Base-by-base conservation (phyloP, 2,329 filamentous ascomycete species). In the Graphium sp. region DNA sequence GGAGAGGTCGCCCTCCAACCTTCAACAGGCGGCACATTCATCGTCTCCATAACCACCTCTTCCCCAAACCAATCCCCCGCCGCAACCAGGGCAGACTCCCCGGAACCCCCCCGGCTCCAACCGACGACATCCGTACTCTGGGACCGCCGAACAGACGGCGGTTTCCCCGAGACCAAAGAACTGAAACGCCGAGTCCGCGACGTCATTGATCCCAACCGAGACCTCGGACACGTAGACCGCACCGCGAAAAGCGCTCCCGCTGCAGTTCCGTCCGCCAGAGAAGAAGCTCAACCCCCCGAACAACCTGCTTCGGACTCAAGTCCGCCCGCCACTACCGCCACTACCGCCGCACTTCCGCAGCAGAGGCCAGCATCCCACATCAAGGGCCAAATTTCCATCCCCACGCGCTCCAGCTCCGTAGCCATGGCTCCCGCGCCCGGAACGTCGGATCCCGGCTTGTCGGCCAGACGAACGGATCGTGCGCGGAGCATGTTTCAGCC, bases 111-210 rank as follows among this genome's bases (percentile, higher is more conserved):
- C 5, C 17, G 18, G 12, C 29, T 17, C 18, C 33, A 29, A 33
- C 47, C 53, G 3, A 41, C 57, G 36, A 57, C 66, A 32, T 66
- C 62, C 18, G 45, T 77, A 3, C 58, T 95, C 18, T 98, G 89
- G 89, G 83, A 95, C 58, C 68, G 89, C 35, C 91, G 84, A 48
- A 47, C 53, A 4, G 76, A 94, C 45, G 81, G 81, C 18, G 85
- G 89, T 0, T 98, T 98, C 52, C 89, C 87, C 35, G 84, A 94
- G 55, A 84, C 81, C 3, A 93, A 94, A 53, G 75, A 87, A 39
- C 63, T 94, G 24, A 94, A 95, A 56, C 73, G 83, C 34, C 64
- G 75, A 11, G 71, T 94, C 5, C 62, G 87, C 33, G 81, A 94
- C 53, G 62, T 81, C 29, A 74, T 94, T 40, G 75, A 89, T 42